A percentile compares a stretch with the other conserved stretches of the same genome.
Conservation (phyloP, 1,284 basidiomycete genomes). For the Sparassis latifolia region DNA sequence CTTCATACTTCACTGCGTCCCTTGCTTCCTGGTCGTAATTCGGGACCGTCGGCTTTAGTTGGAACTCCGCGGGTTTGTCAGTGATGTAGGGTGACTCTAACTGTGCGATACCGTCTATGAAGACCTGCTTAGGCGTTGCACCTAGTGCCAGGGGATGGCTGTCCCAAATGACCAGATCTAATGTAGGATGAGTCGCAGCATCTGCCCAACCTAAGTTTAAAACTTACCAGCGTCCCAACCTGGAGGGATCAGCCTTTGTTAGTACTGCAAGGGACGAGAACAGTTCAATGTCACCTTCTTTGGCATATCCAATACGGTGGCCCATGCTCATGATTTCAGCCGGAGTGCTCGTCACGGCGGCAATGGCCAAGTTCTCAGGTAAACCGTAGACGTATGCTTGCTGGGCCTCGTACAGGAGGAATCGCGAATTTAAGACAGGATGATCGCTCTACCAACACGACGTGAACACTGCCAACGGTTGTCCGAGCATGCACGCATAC, state of each 20-base stretch:
- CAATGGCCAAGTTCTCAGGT: slow-evolving; percentile 39
- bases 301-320: slow-evolving; percentile 60
- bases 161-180: slow-evolving; percentile 87
- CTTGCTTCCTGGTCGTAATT: slow-evolving; percentile 56
- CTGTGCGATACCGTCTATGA: slow-evolving; percentile 65
- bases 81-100: slow-evolving; percentile 34
- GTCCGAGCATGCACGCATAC: slow-evolving; percentile 23
- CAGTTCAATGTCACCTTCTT: slow-evolving; percentile 29
- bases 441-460: slow-evolving; percentile 51
- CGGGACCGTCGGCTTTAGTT: slow-evolving; percentile 49
- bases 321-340: slow-evolving; percentile 58
- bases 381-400: slow-evolving; percentile 59
- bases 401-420: slow-evolving; percentile 65
- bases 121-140: slow-evolving; percentile 64
- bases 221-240: slow-evolving; percentile 30
- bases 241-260: slow-evolving; percentile 7
- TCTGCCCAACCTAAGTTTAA: neutral
- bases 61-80: slow-evolving; percentile 42
- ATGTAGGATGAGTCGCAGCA: neutral
- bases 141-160: slow-evolving; percentile 76
- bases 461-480: slow-evolving; percentile 16
- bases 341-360: slow-evolving; percentile 56
- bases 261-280: neutral
- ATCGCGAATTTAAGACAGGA: slow-evolving; percentile 58
- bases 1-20: slow-evolving; percentile 50